Percentiles rank a stretch among this genome's conserved stretches.
These are phyloP conservation scores for Alloascoidea africana DNA, from an alignment of 805 yeast genomes.

Conservation along the genomic window DNA sequence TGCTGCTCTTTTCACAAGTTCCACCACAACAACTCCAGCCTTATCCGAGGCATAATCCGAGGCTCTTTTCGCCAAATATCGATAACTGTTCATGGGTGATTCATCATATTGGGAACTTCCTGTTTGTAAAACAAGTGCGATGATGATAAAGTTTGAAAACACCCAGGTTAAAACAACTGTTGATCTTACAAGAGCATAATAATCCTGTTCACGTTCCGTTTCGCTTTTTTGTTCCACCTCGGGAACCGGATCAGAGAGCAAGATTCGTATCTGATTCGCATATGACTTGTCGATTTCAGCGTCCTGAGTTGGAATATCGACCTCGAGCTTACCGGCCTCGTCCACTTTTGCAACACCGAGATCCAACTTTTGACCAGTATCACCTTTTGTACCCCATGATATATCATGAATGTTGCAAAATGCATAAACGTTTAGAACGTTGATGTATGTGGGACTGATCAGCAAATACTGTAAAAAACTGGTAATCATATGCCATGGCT, in stretches of 20 bases:
- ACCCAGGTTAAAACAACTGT: conserved; percentile 84
- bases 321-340: conserved; percentile 49
- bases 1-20: no score
- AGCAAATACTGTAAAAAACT: conserved; percentile 73
- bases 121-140: conserved; percentile 71
- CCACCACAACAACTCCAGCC: no score
- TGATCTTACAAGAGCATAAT: conserved; percentile 84
- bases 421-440: conserved; percentile 85
- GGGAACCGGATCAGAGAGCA: conserved; percentile 34
- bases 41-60: no score
- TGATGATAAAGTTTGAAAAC: conserved; percentile 65
- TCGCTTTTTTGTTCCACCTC: conserved; percentile 21
- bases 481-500: conserved; percentile 88
- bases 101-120: conserved; percentile 52
- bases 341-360: conserved; percentile 74
- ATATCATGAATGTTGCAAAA: conserved; percentile 94
- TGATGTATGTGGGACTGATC: conserved; percentile 78
- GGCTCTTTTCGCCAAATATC: no score
- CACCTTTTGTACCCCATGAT: conserved; percentile 96
- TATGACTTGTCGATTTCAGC: conserved; percentile 68
- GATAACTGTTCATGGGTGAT: no score
- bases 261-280: conserved; percentile 41
- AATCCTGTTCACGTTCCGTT: conserved; percentile 50
- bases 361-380: conserved; percentile 43
- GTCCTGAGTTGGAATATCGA: conserved; percentile 62